Evolutionary conservation across 2,329 filamentous ascomycete genomes (phyloP).

Genomic region (Sarocladiaceae sp.): DNA sequence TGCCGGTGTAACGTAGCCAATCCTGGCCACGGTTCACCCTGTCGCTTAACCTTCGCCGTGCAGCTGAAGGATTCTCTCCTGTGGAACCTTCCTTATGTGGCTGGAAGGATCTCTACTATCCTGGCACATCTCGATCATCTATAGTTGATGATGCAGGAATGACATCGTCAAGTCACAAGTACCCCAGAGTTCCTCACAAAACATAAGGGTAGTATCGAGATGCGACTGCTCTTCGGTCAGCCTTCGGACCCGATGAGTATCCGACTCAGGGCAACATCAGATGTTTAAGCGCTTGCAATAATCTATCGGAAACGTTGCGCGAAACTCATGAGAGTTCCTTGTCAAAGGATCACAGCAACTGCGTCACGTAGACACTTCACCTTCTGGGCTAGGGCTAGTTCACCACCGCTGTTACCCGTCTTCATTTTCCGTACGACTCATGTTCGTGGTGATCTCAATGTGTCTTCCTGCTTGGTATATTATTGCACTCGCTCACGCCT

Average conservation of each 20-base stretch:
- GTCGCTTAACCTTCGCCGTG: not conserved
- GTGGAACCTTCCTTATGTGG: not conserved
- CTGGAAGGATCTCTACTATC: not conserved
- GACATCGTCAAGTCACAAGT: not conserved
- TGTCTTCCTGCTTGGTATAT: no score
- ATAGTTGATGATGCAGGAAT: not conserved
- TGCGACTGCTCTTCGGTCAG: not conserved
- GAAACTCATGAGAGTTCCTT: no score
- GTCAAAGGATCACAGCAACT: no score
- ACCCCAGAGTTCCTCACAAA: not conserved
- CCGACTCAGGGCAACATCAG: no score
- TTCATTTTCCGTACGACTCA: no score
- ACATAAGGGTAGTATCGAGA: not conserved
- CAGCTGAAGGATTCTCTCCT: not conserved
- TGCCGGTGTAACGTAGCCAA: not conserved
- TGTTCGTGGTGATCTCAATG: no score
- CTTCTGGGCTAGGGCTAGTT: no score
- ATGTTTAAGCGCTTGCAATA: no score
- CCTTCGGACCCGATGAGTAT: not conserved
- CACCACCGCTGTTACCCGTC: no score
- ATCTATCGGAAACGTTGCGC: no score
- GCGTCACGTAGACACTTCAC: no score
- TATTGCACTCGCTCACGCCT: no score
- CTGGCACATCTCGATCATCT: not conserved
- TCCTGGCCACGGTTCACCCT: not conserved